phyloP scores from a whole-genome alignment of 495 filamentous ascomycete species.

The Penicillium flavigenum region DNA sequence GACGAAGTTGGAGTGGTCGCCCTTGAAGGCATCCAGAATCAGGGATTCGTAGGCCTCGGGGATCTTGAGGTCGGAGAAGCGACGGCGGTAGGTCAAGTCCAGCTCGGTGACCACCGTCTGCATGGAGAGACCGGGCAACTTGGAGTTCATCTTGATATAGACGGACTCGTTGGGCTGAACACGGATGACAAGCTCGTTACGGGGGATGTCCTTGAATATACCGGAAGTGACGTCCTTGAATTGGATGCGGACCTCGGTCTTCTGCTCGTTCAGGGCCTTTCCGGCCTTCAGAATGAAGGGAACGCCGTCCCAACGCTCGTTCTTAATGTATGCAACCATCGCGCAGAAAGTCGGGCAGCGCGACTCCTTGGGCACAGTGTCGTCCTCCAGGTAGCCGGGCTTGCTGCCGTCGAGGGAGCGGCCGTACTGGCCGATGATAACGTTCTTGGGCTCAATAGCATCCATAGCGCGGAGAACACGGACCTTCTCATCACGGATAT shows the following conservation, averaged over 20 bases:
- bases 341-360: conserved; percentile 98
- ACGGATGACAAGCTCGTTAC: conserved; percentile 98
- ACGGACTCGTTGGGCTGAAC: conserved; percentile 99
- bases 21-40: conserved; percentile 96
- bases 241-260: conserved; percentile 99
- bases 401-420: conserved; percentile 96
- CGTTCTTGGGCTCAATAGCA: conserved; percentile 97
- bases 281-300: conserved; percentile 99
- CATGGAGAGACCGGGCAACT: conserved; percentile 97
- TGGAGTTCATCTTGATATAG: conserved; percentile 99
- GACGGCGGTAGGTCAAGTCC: conserved; percentile 95
- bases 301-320: conserved; percentile 99
- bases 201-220: conserved; percentile 99
- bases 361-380: conserved; percentile 95
- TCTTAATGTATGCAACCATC: conserved; percentile 97
- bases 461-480: conserved; percentile 92
- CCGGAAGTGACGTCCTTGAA: conserved; percentile 99
- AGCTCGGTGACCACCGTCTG: conserved; percentile 99
- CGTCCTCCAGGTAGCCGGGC: conserved; percentile 97
- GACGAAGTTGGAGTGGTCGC: conserved; percentile 99
- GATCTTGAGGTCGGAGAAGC: conserved; percentile 99
- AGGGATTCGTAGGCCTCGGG: conserved; percentile 98
- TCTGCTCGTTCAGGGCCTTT: conserved; percentile 99
- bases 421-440: conserved; percentile 99
- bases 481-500: conserved; percentile 98